Conservation (phyloP, 495 filamentous ascomycete genomes). For the Geopyxis carbonaria region DNA sequence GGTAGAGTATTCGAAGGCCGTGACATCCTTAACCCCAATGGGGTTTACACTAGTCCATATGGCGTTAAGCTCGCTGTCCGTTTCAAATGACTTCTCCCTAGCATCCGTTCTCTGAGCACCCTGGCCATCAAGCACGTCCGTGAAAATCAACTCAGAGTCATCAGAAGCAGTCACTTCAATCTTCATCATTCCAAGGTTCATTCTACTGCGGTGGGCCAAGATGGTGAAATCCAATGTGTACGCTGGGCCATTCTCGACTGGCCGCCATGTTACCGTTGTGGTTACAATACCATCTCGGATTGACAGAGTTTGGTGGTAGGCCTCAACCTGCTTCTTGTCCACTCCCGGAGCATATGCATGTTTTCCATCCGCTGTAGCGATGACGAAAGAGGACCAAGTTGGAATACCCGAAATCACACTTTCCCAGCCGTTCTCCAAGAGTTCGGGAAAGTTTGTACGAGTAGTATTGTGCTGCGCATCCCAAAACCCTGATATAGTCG, state of each 20-base stretch:
- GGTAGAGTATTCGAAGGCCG: slow-evolving; percentile 36
- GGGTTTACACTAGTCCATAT: slow-evolving; percentile 40
- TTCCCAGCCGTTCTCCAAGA: slow-evolving; percentile 54
- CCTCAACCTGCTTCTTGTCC: slow-evolving; percentile 38
- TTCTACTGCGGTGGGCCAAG: slow-evolving; percentile 29
- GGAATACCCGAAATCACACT: slow-evolving; percentile 59
- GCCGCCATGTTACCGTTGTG: slow-evolving; percentile 54
- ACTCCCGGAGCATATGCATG: slow-evolving; percentile 44
- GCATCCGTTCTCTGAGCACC: slow-evolving; percentile 34
- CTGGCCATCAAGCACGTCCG: slow-evolving; percentile 38
- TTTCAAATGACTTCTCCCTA: slow-evolving; percentile 29
- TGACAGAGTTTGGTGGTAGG: slow-evolving; percentile 46
- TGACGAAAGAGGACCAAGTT: slow-evolving; percentile 32
- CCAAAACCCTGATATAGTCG: slow-evolving; percentile 59
- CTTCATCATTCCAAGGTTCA: slow-evolving; percentile 33
- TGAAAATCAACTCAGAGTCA: slow-evolving; percentile 31
- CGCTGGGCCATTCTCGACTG: slow-evolving; percentile 19
- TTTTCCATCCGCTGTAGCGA: slow-evolving; percentile 37
- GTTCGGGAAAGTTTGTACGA: slow-evolving; percentile 53
- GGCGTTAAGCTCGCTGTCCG: slow-evolving; percentile 15
- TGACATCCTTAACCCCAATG: slow-evolving; percentile 32
- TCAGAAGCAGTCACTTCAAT: slow-evolving; percentile 30
- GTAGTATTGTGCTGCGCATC: slow-evolving; percentile 45
- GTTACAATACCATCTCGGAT: slow-evolving; percentile 43
- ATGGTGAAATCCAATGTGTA: slow-evolving; percentile 27